phyloP scores from a whole-genome alignment of 306 rosid species.

The Begonia masoniana region DNA sequence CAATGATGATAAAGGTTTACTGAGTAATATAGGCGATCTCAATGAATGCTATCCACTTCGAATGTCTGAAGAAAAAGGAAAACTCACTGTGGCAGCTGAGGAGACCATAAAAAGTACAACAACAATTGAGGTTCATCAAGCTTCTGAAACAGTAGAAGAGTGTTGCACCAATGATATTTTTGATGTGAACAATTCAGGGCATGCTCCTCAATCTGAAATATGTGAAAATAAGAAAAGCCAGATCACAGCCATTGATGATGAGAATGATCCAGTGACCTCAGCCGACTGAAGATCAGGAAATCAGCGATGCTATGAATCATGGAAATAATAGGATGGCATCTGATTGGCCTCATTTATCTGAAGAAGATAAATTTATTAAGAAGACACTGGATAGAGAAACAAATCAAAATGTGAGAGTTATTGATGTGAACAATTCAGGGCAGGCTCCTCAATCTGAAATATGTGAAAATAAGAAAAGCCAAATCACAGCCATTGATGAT shows the following conservation, averaged over 20 bases:
- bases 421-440: background rate
- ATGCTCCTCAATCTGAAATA: too few species aligned
- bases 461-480: too few species aligned
- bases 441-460: too few species aligned
- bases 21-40: constrained; percentile 11
- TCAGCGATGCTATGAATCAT: background rate
- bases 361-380: background rate
- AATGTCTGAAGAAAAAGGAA: constrained; percentile 21
- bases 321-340: background rate
- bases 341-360: background rate
- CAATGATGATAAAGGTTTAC: constrained; percentile 28
- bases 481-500: too few species aligned
- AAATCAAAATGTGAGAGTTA: constrained; percentile 7
- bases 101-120: constrained; percentile 18
- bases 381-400: constrained; percentile 7
- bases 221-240: too few species aligned
- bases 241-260: background rate
- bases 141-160: background rate
- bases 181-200: background rate
- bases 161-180: too few species aligned
- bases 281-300: too few species aligned
- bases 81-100: constrained; percentile 15
- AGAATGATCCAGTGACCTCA: background rate
- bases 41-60: constrained; percentile 27
- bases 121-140: constrained; percentile 6